Evolutionary conservation across 345 rosid genomes (phyloP), one percentile per base, ranked within the genome.

Genomic region (Boechera divaricarpa): DNA sequence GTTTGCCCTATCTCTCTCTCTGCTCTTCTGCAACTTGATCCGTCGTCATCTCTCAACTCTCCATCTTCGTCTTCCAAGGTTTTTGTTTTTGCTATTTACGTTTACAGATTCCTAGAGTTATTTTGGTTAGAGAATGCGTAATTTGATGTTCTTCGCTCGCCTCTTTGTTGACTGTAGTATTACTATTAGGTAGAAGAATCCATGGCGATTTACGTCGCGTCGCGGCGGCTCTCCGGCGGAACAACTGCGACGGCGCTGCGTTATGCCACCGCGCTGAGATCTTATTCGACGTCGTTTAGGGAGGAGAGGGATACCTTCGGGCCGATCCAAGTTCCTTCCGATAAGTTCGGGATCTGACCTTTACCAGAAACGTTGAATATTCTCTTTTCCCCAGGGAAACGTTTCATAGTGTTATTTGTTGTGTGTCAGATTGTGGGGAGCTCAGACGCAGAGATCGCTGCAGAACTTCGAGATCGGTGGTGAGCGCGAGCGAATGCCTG

Each of bases 401-500:
- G 18, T 18, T 69, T 69, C 26, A 28, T 12, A 48, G n/a, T 29
- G 61, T 44, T n/a, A 4, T 60, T 35, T 67, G 57, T 35, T 73
- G 1, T 49, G 55, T 32, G 76, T 54, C 74, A 92, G 98, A 74
- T 77, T 95, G 54, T 95, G 98, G 99, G 99, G 97, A 63, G 99
- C 99, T 1, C 99, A 95, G 61, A 95, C 98, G 26, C 99, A 95
- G 76, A 86, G 99, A 81, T 92, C 98, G 55, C 72, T 92, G 77
- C 99, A 91, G 79, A 95, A 92, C 54, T 95, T 95, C 69, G 97
- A 95, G 56, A 95, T 95, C 1, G 99, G 99, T 5, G 98, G 99
- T 2, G 93, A 87, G 71, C 87, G 94, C 1, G 98, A 95, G 81
- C 82, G 90, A 29, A 95, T 92, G 96, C 99, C 99, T 1, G 97